These are phyloP conservation scores for Candida maltosa DNA, from an alignment of 805 yeast genomes.

Conservation along the genomic window DNA sequence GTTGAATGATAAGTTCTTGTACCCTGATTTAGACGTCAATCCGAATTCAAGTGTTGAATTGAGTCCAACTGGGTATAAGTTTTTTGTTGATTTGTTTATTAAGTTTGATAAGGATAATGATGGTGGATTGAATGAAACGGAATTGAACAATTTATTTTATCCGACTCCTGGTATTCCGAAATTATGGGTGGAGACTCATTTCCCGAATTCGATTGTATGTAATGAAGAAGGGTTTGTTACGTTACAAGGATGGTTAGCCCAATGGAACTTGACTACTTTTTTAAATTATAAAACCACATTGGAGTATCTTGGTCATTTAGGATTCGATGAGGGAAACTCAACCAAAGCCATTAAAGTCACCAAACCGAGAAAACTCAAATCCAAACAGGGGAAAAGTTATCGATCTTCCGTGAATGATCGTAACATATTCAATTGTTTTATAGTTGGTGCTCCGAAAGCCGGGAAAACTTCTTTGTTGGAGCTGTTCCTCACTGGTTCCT, in stretches of 20 bases:
- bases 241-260: slow-evolving; percentile 97
- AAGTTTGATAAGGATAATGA: slow-evolving; percentile 93
- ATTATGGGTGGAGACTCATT: slow-evolving; percentile 79
- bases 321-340: slow-evolving; percentile 60
- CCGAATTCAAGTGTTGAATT: slow-evolving; percentile 79
- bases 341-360: slow-evolving; percentile 61
- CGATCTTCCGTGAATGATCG: slow-evolving; percentile 74
- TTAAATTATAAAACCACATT: slow-evolving; percentile 80
- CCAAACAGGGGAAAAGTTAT: slow-evolving; percentile 59
- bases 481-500: slow-evolving; percentile 73
- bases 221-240: slow-evolving; percentile 89
- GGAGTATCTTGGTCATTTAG: slow-evolving; percentile 86
- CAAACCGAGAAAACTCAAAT: slow-evolving; percentile 70
- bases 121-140: slow-evolving; percentile 83
- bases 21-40: slow-evolving; percentile 76
- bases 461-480: slow-evolving; percentile 87
- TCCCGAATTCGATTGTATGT: slow-evolving; percentile 85
- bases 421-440: slow-evolving; percentile 86
- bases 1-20: slow-evolving; percentile 71
- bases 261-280: slow-evolving; percentile 96
- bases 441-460: slow-evolving; percentile 79
- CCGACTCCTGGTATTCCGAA: slow-evolving; percentile 94
- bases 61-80: slow-evolving; percentile 88
- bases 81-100: slow-evolving; percentile 84
- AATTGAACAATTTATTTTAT: slow-evolving; percentile 63